Conservation (phyloP, 441 rosid genomes). For the Populus hybrid region DNA sequence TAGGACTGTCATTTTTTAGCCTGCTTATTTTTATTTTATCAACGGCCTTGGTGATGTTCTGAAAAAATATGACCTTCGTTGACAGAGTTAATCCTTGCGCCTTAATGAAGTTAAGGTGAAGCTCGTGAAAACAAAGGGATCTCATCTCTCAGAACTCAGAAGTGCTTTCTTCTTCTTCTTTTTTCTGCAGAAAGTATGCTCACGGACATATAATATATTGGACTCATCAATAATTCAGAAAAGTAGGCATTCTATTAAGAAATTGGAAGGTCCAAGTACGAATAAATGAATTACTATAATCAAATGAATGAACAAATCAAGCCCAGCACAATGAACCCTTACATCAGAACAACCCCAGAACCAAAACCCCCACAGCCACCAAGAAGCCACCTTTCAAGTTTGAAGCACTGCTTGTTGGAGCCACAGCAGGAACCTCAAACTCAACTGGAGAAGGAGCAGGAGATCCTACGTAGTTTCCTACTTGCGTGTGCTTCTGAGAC, state of each 20-base stretch:
- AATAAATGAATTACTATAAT: neutral
- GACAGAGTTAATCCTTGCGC: neutral
- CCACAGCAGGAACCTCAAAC: slow-evolving; percentile 47
- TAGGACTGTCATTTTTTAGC: neutral
- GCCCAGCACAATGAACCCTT: neutral
- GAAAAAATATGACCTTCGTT: neutral
- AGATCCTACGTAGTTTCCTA: slow-evolving; percentile 27
- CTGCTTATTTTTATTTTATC: neutral
- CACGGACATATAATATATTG: neutral
- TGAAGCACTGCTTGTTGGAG: slow-evolving; percentile 50
- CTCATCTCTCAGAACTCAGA: too few species aligned
- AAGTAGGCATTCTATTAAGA: neutral
- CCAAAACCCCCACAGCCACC: slow-evolving; percentile 23
- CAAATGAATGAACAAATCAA: neutral
- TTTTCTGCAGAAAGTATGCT: neutral
- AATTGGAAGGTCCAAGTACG: neutral
- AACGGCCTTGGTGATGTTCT: neutral
- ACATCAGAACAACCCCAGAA: slow-evolving; percentile 29
- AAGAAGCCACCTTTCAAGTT: slow-evolving; percentile 30
- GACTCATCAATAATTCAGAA: neutral
- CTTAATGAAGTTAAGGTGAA: neutral
- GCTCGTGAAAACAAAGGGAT: neutral
- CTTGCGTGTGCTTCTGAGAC: slow-evolving; percentile 32
- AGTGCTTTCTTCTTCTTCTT: neutral
- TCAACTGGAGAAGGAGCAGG: slow-evolving; percentile 77